Evolutionary conservation across 306 rosid species (phyloP), one percentile per base, ranked within the genome.

Genomic region (Gastrolobium villosum): DNA sequence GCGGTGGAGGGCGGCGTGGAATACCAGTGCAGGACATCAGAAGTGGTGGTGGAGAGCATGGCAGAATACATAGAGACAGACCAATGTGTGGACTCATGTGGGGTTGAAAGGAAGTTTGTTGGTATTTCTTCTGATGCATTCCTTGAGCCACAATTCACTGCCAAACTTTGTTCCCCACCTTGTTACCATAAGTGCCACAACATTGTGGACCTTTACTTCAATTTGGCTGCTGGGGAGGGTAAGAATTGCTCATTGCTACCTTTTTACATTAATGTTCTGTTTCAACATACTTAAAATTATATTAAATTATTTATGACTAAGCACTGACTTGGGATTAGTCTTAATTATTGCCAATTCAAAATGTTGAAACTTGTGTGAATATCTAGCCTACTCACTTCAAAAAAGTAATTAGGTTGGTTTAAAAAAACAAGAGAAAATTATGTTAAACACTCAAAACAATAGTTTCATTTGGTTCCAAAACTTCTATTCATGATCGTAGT

Each of bases 91-190:
- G 20, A 84, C 6, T 84, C 97, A 3, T 94, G 98, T 55, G 98
- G 98, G 0, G 87, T 90, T 65, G 91, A 94, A 32, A 74, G 98
- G 31, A 87, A 79, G 37, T 83, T 84, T 1, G 89, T 91, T 49
- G 98, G 98, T 0, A 88, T 94, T 50, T 92, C 98, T 4, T 94
- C 98, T 0, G 98, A 94, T 50, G 79, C 94, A 3, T 82, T 94
- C 4, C 93, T 94, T 62, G 98, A 94, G 74, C 88, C 94, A 43
- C 88, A 84, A 8, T 88, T 94, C 85, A 88, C 90, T 10, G 50
- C 88, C 40, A 90, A 82, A 69, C 94, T 94, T 52, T 94, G 98
- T 72, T 78, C 97, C 1, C 90, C 92, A 1, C 14, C 85, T 57
- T 91, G 98, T 65, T 87, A 83, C 89, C 84, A 85, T 3, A 79